Percentiles rank a stretch among this genome's conserved stretches.
Evolutionary conservation across 2,329 filamentous ascomycete species (phyloP).

Genomic region (Zymoseptoria pseudotritici): DNA sequence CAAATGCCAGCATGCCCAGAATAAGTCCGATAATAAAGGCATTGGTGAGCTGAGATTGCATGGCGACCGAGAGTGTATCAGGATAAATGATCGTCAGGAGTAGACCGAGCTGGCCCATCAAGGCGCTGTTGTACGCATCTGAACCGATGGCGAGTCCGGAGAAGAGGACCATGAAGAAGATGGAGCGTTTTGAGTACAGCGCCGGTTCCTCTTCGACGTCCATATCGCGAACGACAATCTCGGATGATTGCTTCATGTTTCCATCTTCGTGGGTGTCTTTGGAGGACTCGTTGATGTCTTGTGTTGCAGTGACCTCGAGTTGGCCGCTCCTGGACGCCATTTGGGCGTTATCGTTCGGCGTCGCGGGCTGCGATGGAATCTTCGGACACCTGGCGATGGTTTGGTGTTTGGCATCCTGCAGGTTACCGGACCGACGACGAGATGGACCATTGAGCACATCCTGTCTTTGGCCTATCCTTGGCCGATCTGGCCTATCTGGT

Average conservation of each 20-base stretch:
- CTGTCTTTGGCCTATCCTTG: neutral
- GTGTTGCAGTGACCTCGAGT: no score
- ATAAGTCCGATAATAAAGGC: conserved; percentile 32
- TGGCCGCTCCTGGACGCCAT: no score
- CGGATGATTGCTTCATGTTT: neutral
- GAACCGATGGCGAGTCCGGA: conserved; percentile 31
- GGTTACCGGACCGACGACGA: neutral
- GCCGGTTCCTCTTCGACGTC: neutral
- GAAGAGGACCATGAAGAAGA: conserved; percentile 31
- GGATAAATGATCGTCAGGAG: conserved; percentile 29
- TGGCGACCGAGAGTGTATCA: conserved; percentile 23
- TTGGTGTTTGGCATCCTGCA: neutral
- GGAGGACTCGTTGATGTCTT: neutral
- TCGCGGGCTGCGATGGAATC: neutral
- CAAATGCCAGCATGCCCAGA: conserved; percentile 30
- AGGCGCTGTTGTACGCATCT: conserved; percentile 24
- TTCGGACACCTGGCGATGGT: neutral
- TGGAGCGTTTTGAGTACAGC: conserved; percentile 18
- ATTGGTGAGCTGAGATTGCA: conserved; percentile 28
- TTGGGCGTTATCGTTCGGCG: no score
- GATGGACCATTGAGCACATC: neutral
- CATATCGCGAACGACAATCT: neutral
- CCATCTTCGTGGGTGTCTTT: neutral
- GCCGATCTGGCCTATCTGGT: neutral
- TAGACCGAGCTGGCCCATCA: conserved; percentile 1